Conservation (phyloP, 148 eudicot genomes). For the Suaeda aralocaspica region DNA sequence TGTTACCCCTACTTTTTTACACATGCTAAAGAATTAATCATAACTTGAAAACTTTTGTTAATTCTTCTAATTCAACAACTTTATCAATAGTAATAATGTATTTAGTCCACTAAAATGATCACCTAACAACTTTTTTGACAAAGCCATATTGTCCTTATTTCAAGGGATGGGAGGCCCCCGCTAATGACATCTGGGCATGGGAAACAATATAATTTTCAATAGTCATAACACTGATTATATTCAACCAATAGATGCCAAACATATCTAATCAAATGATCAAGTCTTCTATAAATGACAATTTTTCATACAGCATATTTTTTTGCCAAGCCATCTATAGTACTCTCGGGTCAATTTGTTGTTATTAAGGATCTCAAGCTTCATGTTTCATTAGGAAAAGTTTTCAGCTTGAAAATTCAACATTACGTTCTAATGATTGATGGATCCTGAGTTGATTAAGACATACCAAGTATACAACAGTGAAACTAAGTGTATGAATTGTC, state of each 20-base stretch:
- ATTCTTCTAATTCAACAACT: constrained; percentile 9
- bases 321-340: background rate
- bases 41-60: background rate
- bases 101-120: constrained; percentile 27
- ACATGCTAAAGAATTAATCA: constrained; percentile 21
- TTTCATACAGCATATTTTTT: background rate
- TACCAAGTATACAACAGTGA: background rate
- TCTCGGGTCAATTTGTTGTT: constrained; percentile 9
- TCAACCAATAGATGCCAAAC: constrained; percentile 11
- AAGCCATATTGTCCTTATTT: constrained; percentile 27
- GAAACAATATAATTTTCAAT: constrained; percentile 24
- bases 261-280: constrained; percentile 16
- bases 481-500: too few species aligned
- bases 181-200: constrained; percentile 28
- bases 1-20: constrained; percentile 1
- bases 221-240: constrained; percentile 8
- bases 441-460: background rate
- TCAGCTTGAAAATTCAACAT: background rate
- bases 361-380: background rate
- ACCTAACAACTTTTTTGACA: constrained; percentile 31
- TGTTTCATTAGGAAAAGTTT: background rate
- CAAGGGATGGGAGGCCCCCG: constrained; percentile 27
- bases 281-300: constrained; percentile 6
- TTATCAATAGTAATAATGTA: constrained; percentile 8
- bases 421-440: background rate